phyloP scores from a whole-genome alignment of 805 yeast genomes.

The Candida tammaniensis region DNA sequence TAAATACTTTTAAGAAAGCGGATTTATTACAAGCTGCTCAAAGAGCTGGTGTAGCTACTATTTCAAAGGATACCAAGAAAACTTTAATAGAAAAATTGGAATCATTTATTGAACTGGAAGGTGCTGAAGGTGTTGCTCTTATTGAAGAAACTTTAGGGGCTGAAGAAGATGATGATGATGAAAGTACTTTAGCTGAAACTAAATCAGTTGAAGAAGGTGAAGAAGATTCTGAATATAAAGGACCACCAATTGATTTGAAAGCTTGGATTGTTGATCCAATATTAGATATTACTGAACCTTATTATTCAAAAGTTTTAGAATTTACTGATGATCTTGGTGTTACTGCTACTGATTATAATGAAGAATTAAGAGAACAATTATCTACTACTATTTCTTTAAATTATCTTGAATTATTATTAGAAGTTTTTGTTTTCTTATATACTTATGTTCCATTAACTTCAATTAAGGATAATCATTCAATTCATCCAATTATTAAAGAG shows the following conservation, averaged over 20 bases:
- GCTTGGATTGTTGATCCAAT: conserved; percentile 38
- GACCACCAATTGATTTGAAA: conserved; percentile 40
- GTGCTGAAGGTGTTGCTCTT: conserved; percentile 21
- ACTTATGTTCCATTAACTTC: conserved; percentile 34
- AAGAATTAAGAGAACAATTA: conserved; percentile 37
- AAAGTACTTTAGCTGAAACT: conserved; percentile 22
- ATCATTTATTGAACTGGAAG: conserved; percentile 22
- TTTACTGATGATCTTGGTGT: conserved; percentile 35
- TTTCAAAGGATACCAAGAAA: conserved; percentile 41
- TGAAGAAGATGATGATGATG: conserved; percentile 25
- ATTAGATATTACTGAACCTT: conserved; percentile 26
- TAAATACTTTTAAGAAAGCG: conserved; percentile 35
- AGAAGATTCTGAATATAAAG: conserved; percentile 33
- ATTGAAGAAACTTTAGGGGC: conserved; percentile 13
- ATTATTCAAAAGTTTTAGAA: conserved; percentile 23
- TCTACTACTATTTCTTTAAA: conserved; percentile 36
- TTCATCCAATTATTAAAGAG: conserved; percentile 36
- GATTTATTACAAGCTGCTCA: conserved; percentile 35
- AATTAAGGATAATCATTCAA: conserved; percentile 30
- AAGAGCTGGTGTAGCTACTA: conserved; percentile 32
- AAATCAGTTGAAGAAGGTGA: conserved; percentile 20
- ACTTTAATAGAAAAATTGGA: conserved; percentile 38
- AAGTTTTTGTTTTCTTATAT: conserved; percentile 30
- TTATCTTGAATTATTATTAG: conserved; percentile 28
- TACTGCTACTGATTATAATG: conserved; percentile 33